phyloP scores from a whole-genome alignment of 1,139 yeast species.

The Protomyces pachydermus region DNA sequence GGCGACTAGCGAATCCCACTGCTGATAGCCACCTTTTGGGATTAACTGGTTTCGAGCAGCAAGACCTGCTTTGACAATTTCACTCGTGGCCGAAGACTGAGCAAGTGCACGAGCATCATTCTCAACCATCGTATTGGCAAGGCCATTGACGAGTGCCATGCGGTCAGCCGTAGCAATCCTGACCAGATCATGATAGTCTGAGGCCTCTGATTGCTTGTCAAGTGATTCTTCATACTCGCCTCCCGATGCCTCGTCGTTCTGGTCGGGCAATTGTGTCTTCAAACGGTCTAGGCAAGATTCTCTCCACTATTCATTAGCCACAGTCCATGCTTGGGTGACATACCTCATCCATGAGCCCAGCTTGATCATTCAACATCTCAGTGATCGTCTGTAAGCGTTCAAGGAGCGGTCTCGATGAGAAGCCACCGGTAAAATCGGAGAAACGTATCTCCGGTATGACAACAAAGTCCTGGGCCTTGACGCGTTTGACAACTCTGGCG shows the following conservation, averaged over 20 bases:
- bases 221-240: conserved; percentile 73
- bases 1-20: background rate
- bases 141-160: conserved; percentile 44
- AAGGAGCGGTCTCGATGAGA: conserved; percentile 34
- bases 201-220: conserved; percentile 66
- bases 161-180: conserved; percentile 58
- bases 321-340: background rate
- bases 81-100: background rate
- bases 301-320: conserved; percentile 43
- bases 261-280: conserved; percentile 46
- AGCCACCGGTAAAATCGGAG: conserved; percentile 35
- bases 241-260: conserved; percentile 54
- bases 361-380: conserved; percentile 52
- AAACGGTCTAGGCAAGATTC: conserved; percentile 47
- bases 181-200: conserved; percentile 58
- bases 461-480: conserved; percentile 33
- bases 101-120: conserved; percentile 21
- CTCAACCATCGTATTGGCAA: conserved; percentile 31
- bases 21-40: background rate
- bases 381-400: conserved; percentile 34
- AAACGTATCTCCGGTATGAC: conserved; percentile 34
- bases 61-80: conserved; percentile 1
- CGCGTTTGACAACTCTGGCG: conserved; percentile 30
- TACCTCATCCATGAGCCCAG: conserved; percentile 48
- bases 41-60: background rate